Evolutionary conservation across 108 stramenopile species (phyloP).

Genomic region (Skeletonema tropicum): DNA sequence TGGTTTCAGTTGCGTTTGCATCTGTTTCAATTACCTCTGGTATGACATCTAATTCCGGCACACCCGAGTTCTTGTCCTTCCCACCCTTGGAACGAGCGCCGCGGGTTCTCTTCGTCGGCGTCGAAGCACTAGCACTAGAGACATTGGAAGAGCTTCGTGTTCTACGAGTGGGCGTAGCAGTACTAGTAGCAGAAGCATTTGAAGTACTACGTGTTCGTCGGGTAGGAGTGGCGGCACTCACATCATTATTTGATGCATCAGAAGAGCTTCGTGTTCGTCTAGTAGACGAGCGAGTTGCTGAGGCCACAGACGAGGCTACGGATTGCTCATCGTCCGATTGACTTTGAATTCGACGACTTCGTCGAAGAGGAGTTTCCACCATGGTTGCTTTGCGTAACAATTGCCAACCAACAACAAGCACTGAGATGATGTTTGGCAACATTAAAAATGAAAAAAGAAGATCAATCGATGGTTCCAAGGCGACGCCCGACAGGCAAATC

Average conservation of each 20-base stretch:
- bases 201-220: conserved; percentile 4
- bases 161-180: conserved; percentile 4
- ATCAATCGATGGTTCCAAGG: not conserved
- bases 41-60: conserved; percentile 18
- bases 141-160: conserved; percentile 1
- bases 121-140: not conserved
- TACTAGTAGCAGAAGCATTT: not conserved
- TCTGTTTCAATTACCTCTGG: conserved; percentile 26
- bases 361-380: conserved; percentile 11
- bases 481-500: no score
- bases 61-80: not conserved
- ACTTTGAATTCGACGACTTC: conserved; percentile 1
- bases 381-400: not conserved
- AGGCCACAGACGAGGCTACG: conserved; percentile 8
- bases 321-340: conserved; percentile 10
- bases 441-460: not conserved
- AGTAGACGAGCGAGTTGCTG: not conserved
- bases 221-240: not conserved
- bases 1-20: not conserved
- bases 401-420: not conserved
- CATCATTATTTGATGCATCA: conserved; percentile 3
- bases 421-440: not conserved
- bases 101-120: not conserved
- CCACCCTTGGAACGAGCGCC: not conserved
- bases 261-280: not conserved